These are phyloP conservation scores for Pseudocercospora macadamiae DNA, from an alignment of 2,329 filamentous ascomycete species.

Conservation along the genomic window DNA sequence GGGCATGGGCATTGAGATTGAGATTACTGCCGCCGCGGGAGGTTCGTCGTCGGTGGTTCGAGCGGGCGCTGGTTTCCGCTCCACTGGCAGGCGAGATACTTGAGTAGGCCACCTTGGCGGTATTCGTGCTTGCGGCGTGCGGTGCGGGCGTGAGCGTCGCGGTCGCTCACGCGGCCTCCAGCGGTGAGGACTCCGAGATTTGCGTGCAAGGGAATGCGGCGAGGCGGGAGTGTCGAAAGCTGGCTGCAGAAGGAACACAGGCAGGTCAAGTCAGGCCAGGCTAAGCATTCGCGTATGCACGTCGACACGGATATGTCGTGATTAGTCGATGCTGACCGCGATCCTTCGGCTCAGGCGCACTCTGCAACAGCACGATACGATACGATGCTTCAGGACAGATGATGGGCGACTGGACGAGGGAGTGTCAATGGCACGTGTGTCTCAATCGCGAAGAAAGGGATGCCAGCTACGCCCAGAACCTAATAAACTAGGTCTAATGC, in stretches of 20 bases:
- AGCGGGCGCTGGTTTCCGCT: conserved; percentile 22
- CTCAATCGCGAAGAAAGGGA: background rate
- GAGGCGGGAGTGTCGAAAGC: background rate
- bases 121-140: background rate
- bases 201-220: conserved; percentile 9
- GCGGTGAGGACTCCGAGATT: conserved; percentile 6
- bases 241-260: background rate
- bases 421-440: conserved; percentile 3
- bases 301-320: conserved; percentile 2
- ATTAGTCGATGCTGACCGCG: background rate
- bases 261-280: background rate
- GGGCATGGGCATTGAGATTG: conserved; percentile 18
- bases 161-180: background rate
- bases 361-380: background rate
- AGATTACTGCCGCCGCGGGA: conserved; percentile 18
- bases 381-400: background rate
- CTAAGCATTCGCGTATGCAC: conserved; percentile 1
- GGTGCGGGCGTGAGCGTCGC: background rate
- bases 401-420: background rate
- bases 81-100: conserved; percentile 16
- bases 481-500: background rate
- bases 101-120: conserved; percentile 5
- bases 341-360: background rate
- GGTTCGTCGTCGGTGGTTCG: conserved; percentile 26
- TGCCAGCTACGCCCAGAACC: background rate